These are phyloP conservation scores for Iris pallida DNA, from an alignment of 116 monocot genomes.

Conservation along the genomic window DNA sequence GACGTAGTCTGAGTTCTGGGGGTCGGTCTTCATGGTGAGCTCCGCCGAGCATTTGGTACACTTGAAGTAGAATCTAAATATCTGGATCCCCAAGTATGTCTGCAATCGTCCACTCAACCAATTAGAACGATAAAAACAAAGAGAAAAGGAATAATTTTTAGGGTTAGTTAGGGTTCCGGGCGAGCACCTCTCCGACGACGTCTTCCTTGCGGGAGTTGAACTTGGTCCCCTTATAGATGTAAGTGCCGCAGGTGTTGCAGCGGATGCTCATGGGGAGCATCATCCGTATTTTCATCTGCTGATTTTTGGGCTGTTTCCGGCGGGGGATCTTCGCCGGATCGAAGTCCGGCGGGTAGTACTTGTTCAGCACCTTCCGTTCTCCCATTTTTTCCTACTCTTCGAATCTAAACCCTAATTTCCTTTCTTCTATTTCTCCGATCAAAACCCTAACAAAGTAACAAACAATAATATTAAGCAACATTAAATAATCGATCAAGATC, in stretches of 20 bases:
- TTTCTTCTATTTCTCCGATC: too few species aligned
- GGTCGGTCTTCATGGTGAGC: constrained; percentile 77
- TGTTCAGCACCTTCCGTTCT: constrained; percentile 77
- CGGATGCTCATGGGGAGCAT: constrained; percentile 90
- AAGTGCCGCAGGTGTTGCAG: constrained; percentile 65
- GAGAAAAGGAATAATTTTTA: neutral
- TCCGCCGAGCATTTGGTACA: constrained; percentile 77
- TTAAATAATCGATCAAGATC: too few species aligned
- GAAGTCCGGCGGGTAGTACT: constrained; percentile 87
- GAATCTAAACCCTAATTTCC: too few species aligned
- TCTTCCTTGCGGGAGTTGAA: constrained; percentile 90
- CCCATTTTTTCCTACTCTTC: constrained; percentile 41
- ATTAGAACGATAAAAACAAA: neutral
- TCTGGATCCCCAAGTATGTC: constrained; percentile 76
- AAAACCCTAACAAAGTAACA: too few species aligned
- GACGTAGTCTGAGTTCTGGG: constrained; percentile 83
- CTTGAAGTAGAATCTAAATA: constrained; percentile 79
- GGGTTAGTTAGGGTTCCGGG: neutral
- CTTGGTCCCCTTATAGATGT: constrained; percentile 90
- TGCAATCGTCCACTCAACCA: constrained; percentile 12
- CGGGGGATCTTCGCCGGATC: constrained; percentile 81
- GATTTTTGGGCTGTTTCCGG: constrained; percentile 60
- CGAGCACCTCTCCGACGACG: constrained; percentile 48
- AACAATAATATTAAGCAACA: too few species aligned
- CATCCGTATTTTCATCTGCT: constrained; percentile 85